Evolutionary conservation across 768 basidiomycete genomes (phyloP).

Genomic region (Lentinula boryana): DNA sequence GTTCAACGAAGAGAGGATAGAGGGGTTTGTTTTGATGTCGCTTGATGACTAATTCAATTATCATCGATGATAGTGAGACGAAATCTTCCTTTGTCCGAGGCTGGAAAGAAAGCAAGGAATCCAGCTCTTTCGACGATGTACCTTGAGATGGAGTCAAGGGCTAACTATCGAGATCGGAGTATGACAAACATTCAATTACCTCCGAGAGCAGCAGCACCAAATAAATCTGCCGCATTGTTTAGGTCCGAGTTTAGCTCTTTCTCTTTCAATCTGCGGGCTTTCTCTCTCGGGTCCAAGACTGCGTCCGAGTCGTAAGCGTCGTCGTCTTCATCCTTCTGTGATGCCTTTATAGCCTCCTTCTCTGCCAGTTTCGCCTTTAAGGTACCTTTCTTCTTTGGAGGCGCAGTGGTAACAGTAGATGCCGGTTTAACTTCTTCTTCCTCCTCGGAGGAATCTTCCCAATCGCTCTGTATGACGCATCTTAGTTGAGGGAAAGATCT

Average conservation of each 20-base stretch:
- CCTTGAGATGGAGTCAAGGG: slow-evolving; percentile 30
- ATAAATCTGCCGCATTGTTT: slow-evolving; percentile 72
- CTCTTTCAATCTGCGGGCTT: slow-evolving; percentile 72
- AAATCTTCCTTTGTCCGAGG: slow-evolving; percentile 92
- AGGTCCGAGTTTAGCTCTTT: slow-evolving; percentile 84
- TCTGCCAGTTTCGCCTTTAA: slow-evolving; percentile 89
- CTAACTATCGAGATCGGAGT: not conserved
- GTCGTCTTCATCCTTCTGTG: slow-evolving; percentile 30
- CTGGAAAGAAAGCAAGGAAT: slow-evolving; percentile 67
- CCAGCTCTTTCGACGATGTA: slow-evolving; percentile 62
- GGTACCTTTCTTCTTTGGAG: slow-evolving; percentile 89
- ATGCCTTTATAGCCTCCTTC: slow-evolving; percentile 75
- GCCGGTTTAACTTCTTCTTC: slow-evolving; percentile 66
- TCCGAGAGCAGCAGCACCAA: slow-evolving; percentile 65
- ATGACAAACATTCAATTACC: slow-evolving; percentile 32
- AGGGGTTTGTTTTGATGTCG: slow-evolving; percentile 79
- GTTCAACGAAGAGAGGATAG: slow-evolving; percentile 79
- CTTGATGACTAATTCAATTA: slow-evolving; percentile 72
- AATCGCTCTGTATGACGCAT: slow-evolving; percentile 66
- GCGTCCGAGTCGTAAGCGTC: slow-evolving; percentile 64
- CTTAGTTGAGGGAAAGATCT: not conserved
- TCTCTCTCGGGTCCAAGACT: slow-evolving; percentile 75
- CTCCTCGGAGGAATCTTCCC: slow-evolving; percentile 82
- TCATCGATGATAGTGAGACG: slow-evolving; percentile 58
- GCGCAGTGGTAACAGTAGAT: slow-evolving; percentile 44